phyloP scores from a whole-genome alignment of 2,329 filamentous ascomycete genomes.

The Aspergillus sergii region DNA sequence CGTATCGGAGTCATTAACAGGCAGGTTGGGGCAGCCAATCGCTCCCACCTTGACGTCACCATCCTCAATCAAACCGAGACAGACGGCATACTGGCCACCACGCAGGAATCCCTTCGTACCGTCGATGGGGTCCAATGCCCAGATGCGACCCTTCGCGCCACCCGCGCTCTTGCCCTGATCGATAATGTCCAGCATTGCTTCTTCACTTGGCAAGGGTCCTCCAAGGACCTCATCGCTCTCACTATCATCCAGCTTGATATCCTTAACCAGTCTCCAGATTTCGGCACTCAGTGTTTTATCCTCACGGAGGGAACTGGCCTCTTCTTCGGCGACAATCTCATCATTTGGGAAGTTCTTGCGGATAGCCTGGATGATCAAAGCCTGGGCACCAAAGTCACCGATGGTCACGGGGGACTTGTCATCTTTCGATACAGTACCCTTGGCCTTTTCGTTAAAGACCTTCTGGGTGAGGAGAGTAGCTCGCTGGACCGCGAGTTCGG shows the following conservation, averaged over 20 bases:
- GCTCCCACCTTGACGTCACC: constrained; percentile 93
- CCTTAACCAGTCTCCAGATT: constrained; percentile 82
- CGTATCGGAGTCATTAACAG: constrained; percentile 75
- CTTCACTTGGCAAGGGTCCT: constrained; percentile 66
- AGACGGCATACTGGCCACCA: constrained; percentile 96
- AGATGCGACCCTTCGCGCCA: constrained; percentile 64
- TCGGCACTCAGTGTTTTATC: constrained; percentile 70
- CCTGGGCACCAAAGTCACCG: constrained; percentile 96
- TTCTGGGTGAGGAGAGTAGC: constrained; percentile 74
- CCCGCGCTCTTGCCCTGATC: constrained; percentile 54
- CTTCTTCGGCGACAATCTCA: constrained; percentile 92
- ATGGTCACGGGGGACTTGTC: constrained; percentile 97
- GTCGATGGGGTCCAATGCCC: constrained; percentile 97
- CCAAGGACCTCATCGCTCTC: constrained; percentile 69
- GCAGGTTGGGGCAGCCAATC: constrained; percentile 92
- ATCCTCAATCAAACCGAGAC: constrained; percentile 87
- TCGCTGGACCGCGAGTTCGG: constrained; percentile 85
- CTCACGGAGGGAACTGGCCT: constrained; percentile 75
- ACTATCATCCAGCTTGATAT: constrained; percentile 68
- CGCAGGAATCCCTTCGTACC: constrained; percentile 96
- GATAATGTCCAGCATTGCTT: constrained; percentile 62
- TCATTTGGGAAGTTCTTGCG: constrained; percentile 87
- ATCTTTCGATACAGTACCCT: constrained; percentile 91
- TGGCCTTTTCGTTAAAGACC: constrained; percentile 84
- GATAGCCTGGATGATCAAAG: constrained; percentile 89